Conservation (phyloP, 257 asterid species). For the Mentha longifolia region DNA sequence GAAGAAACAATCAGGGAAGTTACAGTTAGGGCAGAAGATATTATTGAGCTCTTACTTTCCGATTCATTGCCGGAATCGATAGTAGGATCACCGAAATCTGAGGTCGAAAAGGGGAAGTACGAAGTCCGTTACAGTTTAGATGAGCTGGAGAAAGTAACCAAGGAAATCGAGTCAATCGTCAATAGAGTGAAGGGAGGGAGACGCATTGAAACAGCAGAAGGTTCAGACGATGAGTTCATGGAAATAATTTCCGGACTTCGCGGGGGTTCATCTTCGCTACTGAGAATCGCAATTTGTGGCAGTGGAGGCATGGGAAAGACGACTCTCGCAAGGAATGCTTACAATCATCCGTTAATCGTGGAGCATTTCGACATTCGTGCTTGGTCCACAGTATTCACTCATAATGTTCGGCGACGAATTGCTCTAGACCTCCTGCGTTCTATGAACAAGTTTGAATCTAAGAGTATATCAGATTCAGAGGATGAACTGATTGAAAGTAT, state of each 20-base stretch:
- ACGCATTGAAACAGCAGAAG: not conserved
- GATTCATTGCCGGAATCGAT: not conserved
- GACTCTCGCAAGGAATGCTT: not conserved
- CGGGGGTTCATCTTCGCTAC: not conserved
- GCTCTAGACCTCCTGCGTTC: not conserved
- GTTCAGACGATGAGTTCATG: not conserved
- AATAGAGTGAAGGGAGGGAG: not conserved
- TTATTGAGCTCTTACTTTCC: too few relatives aligned
- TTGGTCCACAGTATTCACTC: not conserved
- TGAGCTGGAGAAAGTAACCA: not conserved
- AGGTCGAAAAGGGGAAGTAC: not conserved
- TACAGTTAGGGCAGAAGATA: not conserved
- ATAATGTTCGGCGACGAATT: not conserved
- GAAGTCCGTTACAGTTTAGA: not conserved
- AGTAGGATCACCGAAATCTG: not conserved
- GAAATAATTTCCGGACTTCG: not conserved
- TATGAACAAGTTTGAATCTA: not conserved
- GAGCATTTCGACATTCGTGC: not conserved
- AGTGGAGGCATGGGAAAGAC: not conserved
- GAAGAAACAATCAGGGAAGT: slow-evolving; percentile 1
- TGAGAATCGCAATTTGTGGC: not conserved
- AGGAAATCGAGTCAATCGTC: too few relatives aligned
- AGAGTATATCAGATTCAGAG: not conserved
- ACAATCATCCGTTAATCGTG: not conserved
- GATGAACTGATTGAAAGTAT: not conserved